Conservation (phyloP, 2,329 filamentous ascomycete species). For the Emergomyces pasteurianus region DNA sequence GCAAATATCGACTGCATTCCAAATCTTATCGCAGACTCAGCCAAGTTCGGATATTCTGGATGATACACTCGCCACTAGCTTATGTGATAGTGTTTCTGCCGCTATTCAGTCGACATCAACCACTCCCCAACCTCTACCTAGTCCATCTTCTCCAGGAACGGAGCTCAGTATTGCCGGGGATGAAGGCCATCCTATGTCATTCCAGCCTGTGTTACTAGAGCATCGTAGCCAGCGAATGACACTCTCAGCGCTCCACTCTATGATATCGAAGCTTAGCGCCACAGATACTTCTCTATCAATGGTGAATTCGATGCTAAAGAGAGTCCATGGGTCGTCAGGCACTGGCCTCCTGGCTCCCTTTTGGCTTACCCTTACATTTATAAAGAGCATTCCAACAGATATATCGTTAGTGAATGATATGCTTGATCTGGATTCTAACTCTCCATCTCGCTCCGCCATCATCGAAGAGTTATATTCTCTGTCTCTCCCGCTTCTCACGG, state of each 20-base stretch:
- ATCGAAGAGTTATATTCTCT: constrained; percentile 35
- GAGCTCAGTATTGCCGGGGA: constrained; percentile 19
- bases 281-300: constrained; percentile 38
- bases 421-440: constrained; percentile 39
- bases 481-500: constrained; percentile 29
- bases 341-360: constrained; percentile 56
- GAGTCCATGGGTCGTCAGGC: constrained; percentile 46
- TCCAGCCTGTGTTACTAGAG: constrained; percentile 50
- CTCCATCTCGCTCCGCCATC: constrained; percentile 18
- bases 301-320: constrained; percentile 53
- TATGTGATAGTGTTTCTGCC: constrained; percentile 60
- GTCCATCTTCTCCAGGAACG: constrained; percentile 12
- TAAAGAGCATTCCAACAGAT: constrained; percentile 45
- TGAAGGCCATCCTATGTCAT: constrained; percentile 26
- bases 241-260: constrained; percentile 47
- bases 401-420: constrained; percentile 53
- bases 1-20: constrained; percentile 64
- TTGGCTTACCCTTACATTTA: constrained; percentile 66
- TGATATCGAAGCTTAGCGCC: constrained; percentile 45
- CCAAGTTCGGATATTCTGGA: constrained; percentile 56
- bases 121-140: constrained; percentile 18
- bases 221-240: constrained; percentile 56
- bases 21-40: constrained; percentile 51
- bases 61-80: constrained; percentile 51
- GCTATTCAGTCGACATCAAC: constrained; percentile 30